phyloP scores from a whole-genome alignment of 2,329 filamentous ascomycete genomes.

The Dryadomyces quercus-mongolicae region DNA sequence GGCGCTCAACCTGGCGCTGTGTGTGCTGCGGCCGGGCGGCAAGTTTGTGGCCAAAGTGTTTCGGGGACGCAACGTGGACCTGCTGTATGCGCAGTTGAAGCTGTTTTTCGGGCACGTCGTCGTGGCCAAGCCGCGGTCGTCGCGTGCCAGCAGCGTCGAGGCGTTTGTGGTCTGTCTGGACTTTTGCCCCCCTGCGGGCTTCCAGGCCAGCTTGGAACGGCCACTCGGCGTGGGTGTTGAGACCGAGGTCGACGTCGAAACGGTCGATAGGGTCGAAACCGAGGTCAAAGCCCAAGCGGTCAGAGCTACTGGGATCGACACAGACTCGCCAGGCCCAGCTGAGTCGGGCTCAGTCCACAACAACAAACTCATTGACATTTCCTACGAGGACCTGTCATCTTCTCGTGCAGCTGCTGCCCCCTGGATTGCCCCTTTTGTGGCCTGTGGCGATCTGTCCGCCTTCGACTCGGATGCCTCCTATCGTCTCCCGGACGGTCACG shows the following conservation, averaged over 20 bases:
- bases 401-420: conserved; percentile 22
- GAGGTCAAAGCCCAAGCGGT: neutral
- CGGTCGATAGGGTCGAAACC: neutral
- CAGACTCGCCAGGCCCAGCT: neutral
- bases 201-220: conserved; percentile 62
- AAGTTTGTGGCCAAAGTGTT: conserved; percentile 99
- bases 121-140: conserved; percentile 88
- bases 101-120: conserved; percentile 79
- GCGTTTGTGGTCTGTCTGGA: conserved; percentile 93
- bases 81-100: conserved; percentile 87
- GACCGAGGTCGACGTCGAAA: neutral
- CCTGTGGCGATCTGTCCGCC: conserved; percentile 89
- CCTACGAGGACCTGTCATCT: conserved; percentile 32
- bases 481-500: conserved; percentile 70
- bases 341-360: neutral
- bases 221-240: conserved; percentile 54
- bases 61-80: conserved; percentile 84
- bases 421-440: conserved; percentile 93
- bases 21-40: conserved; percentile 74
- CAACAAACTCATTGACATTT: conserved; percentile 16
- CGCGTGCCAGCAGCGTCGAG: conserved; percentile 90
- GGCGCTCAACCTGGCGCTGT: conserved; percentile 83
- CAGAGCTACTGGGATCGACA: neutral
- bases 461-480: conserved; percentile 97
- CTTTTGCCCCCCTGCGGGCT: conserved; percentile 68